Conservation (phyloP, 805 yeast genomes). For the Clavispora fructus region DNA sequence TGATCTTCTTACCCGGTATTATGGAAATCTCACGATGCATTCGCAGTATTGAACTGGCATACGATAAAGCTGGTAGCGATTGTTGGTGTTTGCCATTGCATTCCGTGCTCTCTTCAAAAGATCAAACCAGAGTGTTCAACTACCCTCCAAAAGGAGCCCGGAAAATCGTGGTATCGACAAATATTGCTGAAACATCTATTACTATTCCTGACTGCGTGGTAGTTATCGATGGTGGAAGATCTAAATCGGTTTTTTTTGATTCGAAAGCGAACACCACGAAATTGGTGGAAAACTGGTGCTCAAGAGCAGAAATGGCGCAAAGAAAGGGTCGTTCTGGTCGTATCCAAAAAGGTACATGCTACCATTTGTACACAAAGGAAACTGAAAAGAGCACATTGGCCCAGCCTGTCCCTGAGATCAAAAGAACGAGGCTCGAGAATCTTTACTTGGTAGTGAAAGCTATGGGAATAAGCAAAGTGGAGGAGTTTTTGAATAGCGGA, state of each 20-base stretch:
- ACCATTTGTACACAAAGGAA: slow-evolving; percentile 66
- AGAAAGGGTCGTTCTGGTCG: slow-evolving; percentile 99
- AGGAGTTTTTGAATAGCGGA: slow-evolving; percentile 64
- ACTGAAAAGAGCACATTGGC: slow-evolving; percentile 53
- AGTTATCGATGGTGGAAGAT: slow-evolving; percentile 84
- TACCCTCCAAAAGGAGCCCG: slow-evolving; percentile 49
- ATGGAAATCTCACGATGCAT: slow-evolving; percentile 75
- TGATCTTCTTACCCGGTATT: slow-evolving; percentile 86
- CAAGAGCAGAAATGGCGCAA: slow-evolving; percentile 84
- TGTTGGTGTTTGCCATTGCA: slow-evolving; percentile 67
- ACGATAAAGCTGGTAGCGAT: slow-evolving; percentile 14
- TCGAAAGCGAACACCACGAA: slow-evolving; percentile 61
- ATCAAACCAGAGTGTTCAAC: slow-evolving; percentile 73
- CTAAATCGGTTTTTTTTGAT: slow-evolving; percentile 72
- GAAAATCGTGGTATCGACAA: slow-evolving; percentile 84
- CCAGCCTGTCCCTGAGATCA: slow-evolving; percentile 86
- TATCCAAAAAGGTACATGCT: slow-evolving; percentile 77
- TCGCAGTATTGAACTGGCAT: slow-evolving; percentile 24
- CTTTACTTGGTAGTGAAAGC: slow-evolving; percentile 79
- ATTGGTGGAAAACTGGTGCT: slow-evolving; percentile 78
- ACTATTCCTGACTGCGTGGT: slow-evolving; percentile 94
- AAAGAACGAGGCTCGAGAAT: slow-evolving; percentile 76
- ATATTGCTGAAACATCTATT: slow-evolving; percentile 95
- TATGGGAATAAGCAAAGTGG: slow-evolving; percentile 77
- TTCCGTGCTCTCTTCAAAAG: slow-evolving; percentile 78